A percentile compares a stretch with the other conserved stretches of the same genome.
These are phyloP conservation scores for Goffeauzyma gilvescens DNA, from an alignment of 768 basidiomycete genomes.

Conservation along the genomic window DNA sequence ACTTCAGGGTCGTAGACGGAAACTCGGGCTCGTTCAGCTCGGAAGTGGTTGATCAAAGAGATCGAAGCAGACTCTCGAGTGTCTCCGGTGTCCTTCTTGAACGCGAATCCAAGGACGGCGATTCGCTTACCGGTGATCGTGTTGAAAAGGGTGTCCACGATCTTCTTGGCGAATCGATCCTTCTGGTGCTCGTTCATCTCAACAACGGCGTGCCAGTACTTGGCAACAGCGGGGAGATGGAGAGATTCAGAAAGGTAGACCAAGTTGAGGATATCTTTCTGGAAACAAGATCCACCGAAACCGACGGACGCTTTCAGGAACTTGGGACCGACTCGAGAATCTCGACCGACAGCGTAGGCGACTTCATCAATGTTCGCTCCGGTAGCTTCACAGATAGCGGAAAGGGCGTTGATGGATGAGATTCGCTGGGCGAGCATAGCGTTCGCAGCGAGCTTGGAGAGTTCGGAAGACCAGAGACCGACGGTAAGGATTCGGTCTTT, in stretches of 20 bases:
- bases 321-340: conserved; percentile 78
- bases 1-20: conserved; percentile 84
- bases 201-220: conserved; percentile 84
- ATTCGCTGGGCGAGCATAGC: conserved; percentile 93
- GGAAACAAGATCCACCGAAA: conserved; percentile 97
- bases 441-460: conserved; percentile 95
- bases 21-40: conserved; percentile 65
- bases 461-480: conserved; percentile 94
- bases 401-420: conserved; percentile 92
- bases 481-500: conserved; percentile 69
- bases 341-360: conserved; percentile 77
- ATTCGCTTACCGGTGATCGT: conserved; percentile 73
- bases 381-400: conserved; percentile 95
- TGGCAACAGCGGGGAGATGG: conserved; percentile 89
- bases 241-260: conserved; percentile 90
- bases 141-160: conserved; percentile 95
- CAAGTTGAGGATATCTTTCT: conserved; percentile 97
- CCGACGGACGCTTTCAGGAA: conserved; percentile 57
- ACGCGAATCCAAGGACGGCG: conserved; percentile 91
- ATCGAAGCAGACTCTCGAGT: conserved; percentile 95
- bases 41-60: conserved; percentile 83
- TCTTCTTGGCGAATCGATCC: conserved; percentile 78
- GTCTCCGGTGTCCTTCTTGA: conserved; percentile 98
- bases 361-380: conserved; percentile 98
- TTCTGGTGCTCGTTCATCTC: conserved; percentile 99